phyloP scores from a whole-genome alignment of 495 filamentous ascomycete species.

The Neurospora discreta region DNA sequence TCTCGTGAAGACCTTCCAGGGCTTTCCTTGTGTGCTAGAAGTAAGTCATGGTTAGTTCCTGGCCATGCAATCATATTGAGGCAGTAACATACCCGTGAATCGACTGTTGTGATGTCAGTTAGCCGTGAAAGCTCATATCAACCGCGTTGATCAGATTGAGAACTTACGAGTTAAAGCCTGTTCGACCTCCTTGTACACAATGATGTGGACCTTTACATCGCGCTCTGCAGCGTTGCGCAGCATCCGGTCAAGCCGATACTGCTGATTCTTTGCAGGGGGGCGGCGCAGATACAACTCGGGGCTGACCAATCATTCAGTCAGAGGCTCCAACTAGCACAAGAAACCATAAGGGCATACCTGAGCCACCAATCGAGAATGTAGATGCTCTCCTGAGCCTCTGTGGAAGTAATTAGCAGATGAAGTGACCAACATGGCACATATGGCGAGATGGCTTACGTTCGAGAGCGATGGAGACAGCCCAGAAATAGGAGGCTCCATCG shows the following conservation, averaged over 20 bases:
- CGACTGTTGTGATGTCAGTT: constrained; percentile 40
- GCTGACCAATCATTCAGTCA: constrained; percentile 10
- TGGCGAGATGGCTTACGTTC: constrained; percentile 35
- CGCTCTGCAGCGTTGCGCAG: constrained; percentile 76
- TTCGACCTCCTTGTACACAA: constrained; percentile 92
- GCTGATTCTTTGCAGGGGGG: constrained; percentile 69
- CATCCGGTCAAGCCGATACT: constrained; percentile 85
- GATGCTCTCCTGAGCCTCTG: constrained; percentile 66
- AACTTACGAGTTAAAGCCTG: constrained; percentile 75
- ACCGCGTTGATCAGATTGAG: neutral
- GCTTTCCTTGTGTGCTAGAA: constrained; percentile 68
- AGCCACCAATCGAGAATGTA: constrained; percentile 97
- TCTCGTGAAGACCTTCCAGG: constrained; percentile 68
- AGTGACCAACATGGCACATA: neutral
- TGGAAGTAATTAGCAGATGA: constrained; percentile 9
- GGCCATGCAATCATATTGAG: neutral
- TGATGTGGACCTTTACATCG: constrained; percentile 78
- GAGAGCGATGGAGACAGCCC: constrained; percentile 73
- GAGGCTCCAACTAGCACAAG: neutral
- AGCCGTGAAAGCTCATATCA: neutral
- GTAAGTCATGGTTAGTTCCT: neutral
- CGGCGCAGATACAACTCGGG: constrained; percentile 84
- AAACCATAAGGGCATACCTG: constrained; percentile 21
- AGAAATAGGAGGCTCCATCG: constrained; percentile 86
- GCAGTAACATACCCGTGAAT: constrained; percentile 38